These are phyloP conservation scores for Tolypocladium sp. DNA, from an alignment of 2,329 filamentous ascomycete genomes.

Conservation along the genomic window DNA sequence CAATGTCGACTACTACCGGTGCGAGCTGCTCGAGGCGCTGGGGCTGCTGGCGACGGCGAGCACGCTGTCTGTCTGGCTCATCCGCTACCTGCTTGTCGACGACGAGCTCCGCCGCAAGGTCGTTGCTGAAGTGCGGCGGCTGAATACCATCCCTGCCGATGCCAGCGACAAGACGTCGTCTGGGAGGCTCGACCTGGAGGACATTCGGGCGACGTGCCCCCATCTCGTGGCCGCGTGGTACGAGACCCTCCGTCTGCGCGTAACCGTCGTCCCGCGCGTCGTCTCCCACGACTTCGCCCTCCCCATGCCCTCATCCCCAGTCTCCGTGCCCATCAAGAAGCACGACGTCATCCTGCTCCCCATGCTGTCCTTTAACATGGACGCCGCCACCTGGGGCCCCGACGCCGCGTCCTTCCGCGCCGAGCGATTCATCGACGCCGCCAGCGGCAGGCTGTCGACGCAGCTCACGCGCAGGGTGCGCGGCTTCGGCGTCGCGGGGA, in stretches of 20 bases:
- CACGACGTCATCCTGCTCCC: conserved; percentile 21
- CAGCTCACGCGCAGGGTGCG: conserved; percentile 14
- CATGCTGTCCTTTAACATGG: conserved; percentile 20
- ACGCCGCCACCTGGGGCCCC: conserved; percentile 15
- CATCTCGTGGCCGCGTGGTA: conserved; percentile 21
- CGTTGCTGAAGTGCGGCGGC: conserved; percentile 11
- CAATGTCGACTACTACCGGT: conserved; percentile 20
- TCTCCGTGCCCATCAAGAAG: conserved; percentile 11
- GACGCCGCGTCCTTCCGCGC: conserved; percentile 16
- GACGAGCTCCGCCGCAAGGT: conserved; percentile 11
- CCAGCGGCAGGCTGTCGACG: conserved; percentile 10
- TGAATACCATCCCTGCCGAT: conserved; percentile 5
- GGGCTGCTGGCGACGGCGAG: conserved; percentile 20
- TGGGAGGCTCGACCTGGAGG: conserved; percentile 9
- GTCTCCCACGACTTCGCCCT: conserved; percentile 18
- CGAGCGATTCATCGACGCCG: conserved; percentile 16
- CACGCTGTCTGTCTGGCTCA: conserved; percentile 19
- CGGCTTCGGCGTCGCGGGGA: conserved; percentile 21
- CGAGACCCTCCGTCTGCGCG: conserved; percentile 20
- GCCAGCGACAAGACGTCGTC: not conserved
- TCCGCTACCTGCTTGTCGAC: conserved; percentile 15
- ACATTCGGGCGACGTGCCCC: conserved; percentile 16
- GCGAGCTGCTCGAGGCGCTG: conserved; percentile 21
- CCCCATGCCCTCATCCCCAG: conserved; percentile 5
- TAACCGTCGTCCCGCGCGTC: conserved; percentile 20